A percentile compares a stretch with the other conserved stretches of the same genome.
Evolutionary conservation across 2,329 filamentous ascomycete genomes (phyloP).

Genomic region (Gliomastix tumulicola): DNA sequence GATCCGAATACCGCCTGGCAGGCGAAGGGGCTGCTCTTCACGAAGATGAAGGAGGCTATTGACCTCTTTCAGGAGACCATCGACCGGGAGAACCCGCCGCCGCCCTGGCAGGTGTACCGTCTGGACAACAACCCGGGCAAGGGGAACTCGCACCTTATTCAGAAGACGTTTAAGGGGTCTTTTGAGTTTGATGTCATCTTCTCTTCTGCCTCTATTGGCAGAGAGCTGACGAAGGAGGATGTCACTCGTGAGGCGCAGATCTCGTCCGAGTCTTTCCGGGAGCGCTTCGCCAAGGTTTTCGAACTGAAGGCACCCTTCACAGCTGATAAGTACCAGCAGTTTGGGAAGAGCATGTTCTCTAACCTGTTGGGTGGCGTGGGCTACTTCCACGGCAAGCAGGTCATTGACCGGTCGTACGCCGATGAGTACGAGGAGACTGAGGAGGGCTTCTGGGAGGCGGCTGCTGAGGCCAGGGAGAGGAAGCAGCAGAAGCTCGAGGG

Average conservation of each 20-base stretch:
- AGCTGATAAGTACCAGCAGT: conserved; percentile 64
- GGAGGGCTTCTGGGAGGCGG: conserved; percentile 92
- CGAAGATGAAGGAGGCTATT: conserved; percentile 43
- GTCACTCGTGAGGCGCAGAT: conserved; percentile 64
- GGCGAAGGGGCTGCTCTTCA: conserved; percentile 58
- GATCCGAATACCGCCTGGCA: conserved; percentile 75
- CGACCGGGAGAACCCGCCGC: conserved; percentile 61
- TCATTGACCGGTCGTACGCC: conserved; percentile 89
- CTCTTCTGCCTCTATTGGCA: conserved; percentile 64
- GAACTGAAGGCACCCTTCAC: conserved; percentile 70
- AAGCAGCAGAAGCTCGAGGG: conserved; percentile 67
- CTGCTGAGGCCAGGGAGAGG: conserved; percentile 68
- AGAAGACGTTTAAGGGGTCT: conserved; percentile 83
- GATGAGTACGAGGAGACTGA: conserved; percentile 91
- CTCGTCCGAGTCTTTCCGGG: conserved; percentile 61
- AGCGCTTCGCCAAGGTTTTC: conserved; percentile 62
- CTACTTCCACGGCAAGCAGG: conserved; percentile 83
- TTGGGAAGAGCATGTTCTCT: conserved; percentile 86
- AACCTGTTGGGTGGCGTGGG: conserved; percentile 92
- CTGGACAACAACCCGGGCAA: conserved; percentile 59
- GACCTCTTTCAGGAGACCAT: conserved; percentile 40
- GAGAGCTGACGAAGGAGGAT: conserved; percentile 49
- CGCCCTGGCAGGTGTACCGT: conserved; percentile 80
- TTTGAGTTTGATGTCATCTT: conserved; percentile 95
- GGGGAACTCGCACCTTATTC: conserved; percentile 81